Conservation (phyloP, 306 rosid genomes). For the barrel medic (Medicago truncatula) region DNA sequence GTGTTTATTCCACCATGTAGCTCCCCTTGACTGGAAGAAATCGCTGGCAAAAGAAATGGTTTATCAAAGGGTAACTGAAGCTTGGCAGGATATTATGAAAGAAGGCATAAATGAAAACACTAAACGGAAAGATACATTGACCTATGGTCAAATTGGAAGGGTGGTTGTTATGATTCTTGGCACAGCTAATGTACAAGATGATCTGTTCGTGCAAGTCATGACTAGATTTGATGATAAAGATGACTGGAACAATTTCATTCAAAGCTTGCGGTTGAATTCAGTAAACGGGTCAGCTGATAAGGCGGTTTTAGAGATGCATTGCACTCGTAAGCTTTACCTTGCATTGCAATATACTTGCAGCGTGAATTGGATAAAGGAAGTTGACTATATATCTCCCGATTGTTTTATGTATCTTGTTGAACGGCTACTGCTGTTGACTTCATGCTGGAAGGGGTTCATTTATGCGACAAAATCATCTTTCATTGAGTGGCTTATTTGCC, state of each 20-base stretch:
- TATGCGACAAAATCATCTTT: conserved; percentile 64
- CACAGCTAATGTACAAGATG: conserved; percentile 34
- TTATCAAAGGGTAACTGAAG: conserved; percentile 49
- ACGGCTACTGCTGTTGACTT: conserved; percentile 58
- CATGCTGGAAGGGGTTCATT: conserved; percentile 42
- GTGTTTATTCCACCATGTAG: conserved; percentile 27
- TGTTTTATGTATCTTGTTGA: conserved; percentile 77
- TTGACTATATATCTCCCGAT: conserved; percentile 63
- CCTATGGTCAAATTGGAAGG: conserved; percentile 62
- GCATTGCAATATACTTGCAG: conserved; percentile 52
- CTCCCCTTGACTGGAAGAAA: conserved; percentile 56
- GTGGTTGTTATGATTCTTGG: conserved; percentile 58
- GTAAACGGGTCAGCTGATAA: conserved; percentile 1
- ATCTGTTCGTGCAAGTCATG: conserved; percentile 34
- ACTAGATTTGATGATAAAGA: conserved; percentile 21
- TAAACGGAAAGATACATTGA: conserved; percentile 24
- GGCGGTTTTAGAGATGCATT: conserved; percentile 3
- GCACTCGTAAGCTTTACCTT: conserved; percentile 30
- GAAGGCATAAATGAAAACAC: conserved; percentile 43
- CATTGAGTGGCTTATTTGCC: conserved; percentile 65
- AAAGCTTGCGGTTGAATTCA: conserved; percentile 32
- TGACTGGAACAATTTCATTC: conserved; percentile 60
- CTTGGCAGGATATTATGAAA: conserved; percentile 40
- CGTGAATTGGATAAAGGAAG: conserved; percentile 36
- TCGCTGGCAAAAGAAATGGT: conserved; percentile 46